Evolutionary conservation across 257 asterid genomes (phyloP), one percentile per base, ranked within the genome.

Genomic region (Cordia subcordata): DNA sequence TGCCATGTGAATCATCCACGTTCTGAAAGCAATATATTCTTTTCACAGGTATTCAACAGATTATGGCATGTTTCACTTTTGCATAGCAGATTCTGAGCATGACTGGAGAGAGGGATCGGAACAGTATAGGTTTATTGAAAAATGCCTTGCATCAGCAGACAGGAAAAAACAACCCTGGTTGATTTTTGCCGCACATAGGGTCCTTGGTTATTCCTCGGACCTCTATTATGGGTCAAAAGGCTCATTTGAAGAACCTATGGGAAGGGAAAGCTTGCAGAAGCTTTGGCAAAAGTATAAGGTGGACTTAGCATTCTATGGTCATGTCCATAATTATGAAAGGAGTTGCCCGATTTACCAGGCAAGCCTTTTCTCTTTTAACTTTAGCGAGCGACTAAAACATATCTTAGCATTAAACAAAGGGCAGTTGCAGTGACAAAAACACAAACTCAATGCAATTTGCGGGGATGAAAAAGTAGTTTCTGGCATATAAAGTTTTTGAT

Each of bases 231-330:
- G 66, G 45, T 1, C 27, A n/a, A 69, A 64, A 60, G 77, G 81
- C 55, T 75, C 81, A 20, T 75, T 75, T 59, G 75, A 63, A n/a
- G 81, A 75, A 66, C 81, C 81, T 13, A 75, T 71, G 81, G 81
- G 81, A 21, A 71, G 81, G 62, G 81, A 75, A 56, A 71, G 77
- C 74, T 63, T 75, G 72, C 69, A 75, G 66, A 75, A 22, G 67
- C 81, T 75, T 14, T 75, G 81, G 81, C 81, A 75, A 53, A 75
- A 64, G 58, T 75, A 75, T 45, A 75, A 71, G 58, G 81, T 75
- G 46, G 81, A 75, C 53, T 67, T 75, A 49, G 75, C 77, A 40
- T 71, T 75, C 49, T 75, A 63, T 22, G 81, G 81, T 35, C 81
- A 75, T 52, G 81, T 75, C 40, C 81, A 75, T 45, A 75, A 71